Evolutionary conservation across 495 filamentous ascomycete genomes (phyloP), one percentile per base, ranked within the genome.

Genomic region (Neurospora pannonica): DNA sequence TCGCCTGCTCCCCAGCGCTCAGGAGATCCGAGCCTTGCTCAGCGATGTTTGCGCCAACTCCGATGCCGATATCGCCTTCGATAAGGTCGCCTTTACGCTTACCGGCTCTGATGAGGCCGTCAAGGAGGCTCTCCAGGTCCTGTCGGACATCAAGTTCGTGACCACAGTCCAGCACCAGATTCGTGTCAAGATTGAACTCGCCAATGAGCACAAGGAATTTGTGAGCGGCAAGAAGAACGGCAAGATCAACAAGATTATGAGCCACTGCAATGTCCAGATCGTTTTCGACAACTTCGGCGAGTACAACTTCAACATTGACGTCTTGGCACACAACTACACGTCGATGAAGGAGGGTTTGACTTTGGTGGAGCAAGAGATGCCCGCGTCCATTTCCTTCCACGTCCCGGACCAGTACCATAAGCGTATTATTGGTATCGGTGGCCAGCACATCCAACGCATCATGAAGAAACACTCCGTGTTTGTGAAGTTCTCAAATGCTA

Each of bases 161-260:
- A 91, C 91, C 74, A 91, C 92, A 71, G 90, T 92, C 48, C 92
- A 94, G 78, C 97, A 96, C 76, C 93, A 95, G 79, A 97, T 98
- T 81, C 90, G 94, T 17, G 94, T 98, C 78, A 97, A 97, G 88
- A 97, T 99, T 71, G 96, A 99, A 84, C 91, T 99, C 37, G 97
- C 96, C 74, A 98, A 98, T 79, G 96, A 99, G 85, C 96, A 99
- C 83, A 99, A 99, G 83, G 96, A 99, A 80, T 99, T 99, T 80
- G 96, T 99, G 62, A 97, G 94, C 75, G 96, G 96, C 69, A 99
- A 99, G 85, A 99, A 98, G 87, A 98, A 98, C 78, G 96, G 96
- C 84, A 99, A 99, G 86, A 98, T 99, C 82, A 99, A 99, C 87
- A 99, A 99, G 88, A 99, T 99, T 80, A 98, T 99, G 97, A 94